These are phyloP conservation scores for Flaveria sonorensis DNA, from an alignment of 129 eudicot species.

Conservation along the genomic window DNA sequence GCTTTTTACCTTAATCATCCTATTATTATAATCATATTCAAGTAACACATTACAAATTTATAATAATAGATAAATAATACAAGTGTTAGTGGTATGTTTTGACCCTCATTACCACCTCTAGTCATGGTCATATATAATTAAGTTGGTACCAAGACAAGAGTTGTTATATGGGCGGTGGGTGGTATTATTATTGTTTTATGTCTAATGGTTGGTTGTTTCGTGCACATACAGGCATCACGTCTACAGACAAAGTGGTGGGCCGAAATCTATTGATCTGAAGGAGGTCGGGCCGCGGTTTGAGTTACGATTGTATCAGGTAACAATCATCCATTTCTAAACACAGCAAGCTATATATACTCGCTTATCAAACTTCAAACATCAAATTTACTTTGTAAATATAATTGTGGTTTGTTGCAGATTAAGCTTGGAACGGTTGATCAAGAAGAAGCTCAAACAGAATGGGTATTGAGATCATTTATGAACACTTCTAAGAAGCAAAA, in stretches of 20 bases:
- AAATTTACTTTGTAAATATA: background rate
- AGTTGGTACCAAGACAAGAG: no score
- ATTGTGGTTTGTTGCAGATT: slow-evolving; percentile 44
- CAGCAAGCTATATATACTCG: no score
- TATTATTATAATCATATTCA: slow-evolving; percentile 1
- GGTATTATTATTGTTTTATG: no score
- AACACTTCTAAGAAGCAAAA: slow-evolving; percentile 68
- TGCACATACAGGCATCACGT: slow-evolving; percentile 74
- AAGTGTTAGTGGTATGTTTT: no score
- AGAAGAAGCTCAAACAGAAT: slow-evolving; percentile 71
- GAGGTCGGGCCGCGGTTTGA: slow-evolving; percentile 98
- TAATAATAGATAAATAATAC: background rate
- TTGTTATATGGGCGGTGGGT: no score
- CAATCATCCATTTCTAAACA: background rate
- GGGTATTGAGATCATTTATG: slow-evolving; percentile 58
- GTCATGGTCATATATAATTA: no score
- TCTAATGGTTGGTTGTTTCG: background rate
- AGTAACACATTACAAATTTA: background rate
- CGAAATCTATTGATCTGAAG: slow-evolving; percentile 80
- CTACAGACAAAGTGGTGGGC: slow-evolving; percentile 89
- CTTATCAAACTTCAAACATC: background rate
- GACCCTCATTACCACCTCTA: no score
- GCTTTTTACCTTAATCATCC: background rate
- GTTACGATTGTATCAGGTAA: slow-evolving; percentile 71
- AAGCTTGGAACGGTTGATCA: slow-evolving; percentile 80